phyloP scores from a whole-genome alignment of 2,329 filamentous ascomycete species.

The Cladophialophora yegresii region DNA sequence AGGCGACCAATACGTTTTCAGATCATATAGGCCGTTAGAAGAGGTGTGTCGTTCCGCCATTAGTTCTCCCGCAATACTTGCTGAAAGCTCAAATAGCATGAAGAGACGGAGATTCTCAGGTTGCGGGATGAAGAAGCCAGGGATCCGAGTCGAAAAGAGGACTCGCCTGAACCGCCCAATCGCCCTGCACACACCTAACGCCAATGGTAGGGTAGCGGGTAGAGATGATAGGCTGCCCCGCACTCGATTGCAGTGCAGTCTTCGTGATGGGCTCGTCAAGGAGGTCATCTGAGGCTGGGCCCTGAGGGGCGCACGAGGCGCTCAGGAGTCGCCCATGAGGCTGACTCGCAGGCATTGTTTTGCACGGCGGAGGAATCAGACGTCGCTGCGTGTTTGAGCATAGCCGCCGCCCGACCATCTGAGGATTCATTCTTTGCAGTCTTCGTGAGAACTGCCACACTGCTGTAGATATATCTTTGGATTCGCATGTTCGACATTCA shows the following conservation, averaged over 20 bases:
- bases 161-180: not conserved
- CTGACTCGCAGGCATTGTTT: not conserved
- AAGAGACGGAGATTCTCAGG: not conserved
- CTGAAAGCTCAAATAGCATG: not conserved
- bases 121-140: not conserved
- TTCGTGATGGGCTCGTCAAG: not conserved
- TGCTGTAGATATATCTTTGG: not conserved
- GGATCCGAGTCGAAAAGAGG: not conserved
- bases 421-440: not conserved
- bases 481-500: not conserved
- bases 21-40: not conserved
- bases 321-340: not conserved
- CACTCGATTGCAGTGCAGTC: too few species aligned
- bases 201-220: not conserved
- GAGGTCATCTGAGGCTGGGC: not conserved
- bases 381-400: not conserved
- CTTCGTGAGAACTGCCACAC: not conserved
- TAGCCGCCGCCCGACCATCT: not conserved
- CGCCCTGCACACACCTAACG: too few species aligned
- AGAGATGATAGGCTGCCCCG: not conserved
- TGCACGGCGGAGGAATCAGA: not conserved
- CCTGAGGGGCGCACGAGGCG: not conserved
- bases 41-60: not conserved
- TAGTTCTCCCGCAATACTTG: not conserved
- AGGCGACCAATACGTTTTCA: not conserved